A percentile compares a stretch with the other conserved stretches of the same genome.
Conservation (phyloP, 192 early-diverging fungal species). For the Coemansia sp. region DNA sequence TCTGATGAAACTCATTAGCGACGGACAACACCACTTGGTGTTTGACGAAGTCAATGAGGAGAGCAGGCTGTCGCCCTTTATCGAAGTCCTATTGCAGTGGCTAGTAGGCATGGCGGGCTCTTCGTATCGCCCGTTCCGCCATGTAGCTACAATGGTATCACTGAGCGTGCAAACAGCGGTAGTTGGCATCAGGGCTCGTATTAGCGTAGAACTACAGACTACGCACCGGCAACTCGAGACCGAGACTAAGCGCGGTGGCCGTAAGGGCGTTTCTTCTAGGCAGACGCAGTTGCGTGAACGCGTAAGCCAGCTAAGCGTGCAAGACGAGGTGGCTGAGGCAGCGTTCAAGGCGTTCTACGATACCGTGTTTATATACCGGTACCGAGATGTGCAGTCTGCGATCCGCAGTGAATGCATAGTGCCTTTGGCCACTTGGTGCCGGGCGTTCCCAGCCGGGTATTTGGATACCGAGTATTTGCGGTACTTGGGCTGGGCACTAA, state of each 20-base stretch:
- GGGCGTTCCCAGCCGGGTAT: slow-evolving; percentile 68
- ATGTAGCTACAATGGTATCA: slow-evolving; percentile 78
- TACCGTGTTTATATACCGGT: slow-evolving; percentile 86
- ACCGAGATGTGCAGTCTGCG: slow-evolving; percentile 82
- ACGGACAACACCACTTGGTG: slow-evolving; percentile 63
- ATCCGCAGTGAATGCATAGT: slow-evolving; percentile 85
- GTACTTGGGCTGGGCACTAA: slow-evolving; percentile 87
- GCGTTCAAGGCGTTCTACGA: slow-evolving; percentile 78
- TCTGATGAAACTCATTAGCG: slow-evolving; percentile 59
- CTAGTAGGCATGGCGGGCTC: slow-evolving; percentile 72
- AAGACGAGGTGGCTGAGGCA: slow-evolving; percentile 61
- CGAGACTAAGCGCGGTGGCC: slow-evolving; percentile 38
- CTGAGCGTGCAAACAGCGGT: slow-evolving; percentile 70
- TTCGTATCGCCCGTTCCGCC: slow-evolving; percentile 85
- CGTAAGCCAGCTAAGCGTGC: slow-evolving; percentile 54
- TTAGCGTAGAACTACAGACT: slow-evolving; percentile 63
- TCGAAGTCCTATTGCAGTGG: slow-evolving; percentile 67
- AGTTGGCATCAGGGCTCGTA: slow-evolving; percentile 66
- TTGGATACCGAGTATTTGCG: slow-evolving; percentile 75
- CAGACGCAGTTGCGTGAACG: slow-evolving; percentile 26
- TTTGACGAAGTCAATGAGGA: slow-evolving; percentile 59
- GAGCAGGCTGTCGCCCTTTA: slow-evolving; percentile 52
- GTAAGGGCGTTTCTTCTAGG: slow-evolving; percentile 7
- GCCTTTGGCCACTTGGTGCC: slow-evolving; percentile 82
- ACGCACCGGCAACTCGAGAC: slow-evolving; percentile 72